Base-by-base conservation (phyloP, 2,329 filamentous ascomycete genomes). In the Rutstroemia sp. region DNA sequence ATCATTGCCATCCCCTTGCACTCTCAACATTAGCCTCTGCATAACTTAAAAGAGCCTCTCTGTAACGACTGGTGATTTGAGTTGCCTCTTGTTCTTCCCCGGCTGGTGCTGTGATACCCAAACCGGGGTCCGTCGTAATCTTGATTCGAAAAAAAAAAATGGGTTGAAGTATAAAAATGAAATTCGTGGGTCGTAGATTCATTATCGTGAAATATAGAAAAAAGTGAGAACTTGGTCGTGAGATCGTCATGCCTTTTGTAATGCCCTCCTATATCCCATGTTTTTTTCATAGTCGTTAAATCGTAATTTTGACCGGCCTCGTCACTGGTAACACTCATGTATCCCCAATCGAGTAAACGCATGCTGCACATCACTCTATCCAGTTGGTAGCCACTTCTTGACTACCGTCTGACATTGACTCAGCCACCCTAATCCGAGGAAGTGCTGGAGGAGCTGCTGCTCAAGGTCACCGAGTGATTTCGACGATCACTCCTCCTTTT, bases 381-480 rank as follows among this genome's bases (percentile, higher is more conserved):
- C n/a, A 44, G 21, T 54, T 54, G 57, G 54, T 56, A 64, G 61
- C 64, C 60, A 64, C 23, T 63, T 64, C 62, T 63, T 63, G 61
- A 63, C 63, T 64, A 61, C 58, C 59, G 48, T 49, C 47, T 56
- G 27, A 60, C 54, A 57, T 61, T 63, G 58, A 61, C 59, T 59
- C 39, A 45, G 58, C 54, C 42, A 57, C 49, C 63, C 55, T 64
- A 67, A 49, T 69, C 67, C 48, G 65, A 67, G 50, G 68, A 69
- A 30, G 67, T 63, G 44, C 66, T 68, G 44, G 68, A 69, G 62
- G 61, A 64, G 64, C 68, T 69, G 67, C 65, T 69, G 63, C 67
- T 69, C 55, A 68, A 61, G 57, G 66, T 67, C 54, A 66, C 64
- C 58, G 67, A 67, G 60, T 69, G 66, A 53, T 65, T 67, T 47